These are phyloP conservation scores for Geotrichum siamense DNA, from an alignment of 1,139 yeast genomes.

Conservation along the genomic window DNA sequence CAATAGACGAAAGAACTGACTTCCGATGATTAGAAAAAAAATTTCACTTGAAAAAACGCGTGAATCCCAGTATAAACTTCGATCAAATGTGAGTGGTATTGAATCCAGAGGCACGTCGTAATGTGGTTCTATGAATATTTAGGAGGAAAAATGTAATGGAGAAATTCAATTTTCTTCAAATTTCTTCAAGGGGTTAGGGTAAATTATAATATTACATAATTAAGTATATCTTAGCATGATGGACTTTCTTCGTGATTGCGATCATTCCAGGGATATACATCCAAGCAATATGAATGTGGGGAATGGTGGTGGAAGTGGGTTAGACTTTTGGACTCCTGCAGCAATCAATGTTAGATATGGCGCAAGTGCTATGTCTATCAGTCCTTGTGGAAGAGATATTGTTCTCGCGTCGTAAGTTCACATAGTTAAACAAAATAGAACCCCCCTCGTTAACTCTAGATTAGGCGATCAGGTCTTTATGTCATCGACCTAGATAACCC, in stretches of 20 bases:
- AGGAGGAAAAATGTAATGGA: too few species aligned
- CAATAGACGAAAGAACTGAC: not conserved
- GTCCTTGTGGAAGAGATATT: conserved; percentile 90
- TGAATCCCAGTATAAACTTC: too few species aligned
- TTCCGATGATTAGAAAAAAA: not conserved
- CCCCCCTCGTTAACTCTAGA: conserved; percentile 2
- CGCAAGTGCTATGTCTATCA: conserved; percentile 85
- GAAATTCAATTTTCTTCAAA: not conserved
- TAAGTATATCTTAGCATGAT: too few species aligned
- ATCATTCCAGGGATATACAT: not conserved
- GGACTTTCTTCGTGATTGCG: too few species aligned
- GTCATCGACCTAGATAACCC: conserved; percentile 94
- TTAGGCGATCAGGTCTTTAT: conserved; percentile 66
- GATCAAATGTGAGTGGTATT: too few species aligned
- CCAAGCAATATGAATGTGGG: conserved; percentile 5
- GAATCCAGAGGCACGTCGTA: too few species aligned
- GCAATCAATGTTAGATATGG: conserved; percentile 87
- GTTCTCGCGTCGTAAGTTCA: conserved; percentile 65
- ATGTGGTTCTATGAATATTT: too few species aligned
- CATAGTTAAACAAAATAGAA: not conserved
- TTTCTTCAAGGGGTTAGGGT: conserved; percentile 6
- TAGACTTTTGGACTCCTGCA: conserved; percentile 28
- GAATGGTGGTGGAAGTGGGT: conserved; percentile 8
- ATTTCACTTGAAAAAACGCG: conserved; percentile 1
- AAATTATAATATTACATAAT: too few species aligned